phyloP scores from a whole-genome alignment of 306 rosid species.

The Gynostemma pentaphyllum region DNA sequence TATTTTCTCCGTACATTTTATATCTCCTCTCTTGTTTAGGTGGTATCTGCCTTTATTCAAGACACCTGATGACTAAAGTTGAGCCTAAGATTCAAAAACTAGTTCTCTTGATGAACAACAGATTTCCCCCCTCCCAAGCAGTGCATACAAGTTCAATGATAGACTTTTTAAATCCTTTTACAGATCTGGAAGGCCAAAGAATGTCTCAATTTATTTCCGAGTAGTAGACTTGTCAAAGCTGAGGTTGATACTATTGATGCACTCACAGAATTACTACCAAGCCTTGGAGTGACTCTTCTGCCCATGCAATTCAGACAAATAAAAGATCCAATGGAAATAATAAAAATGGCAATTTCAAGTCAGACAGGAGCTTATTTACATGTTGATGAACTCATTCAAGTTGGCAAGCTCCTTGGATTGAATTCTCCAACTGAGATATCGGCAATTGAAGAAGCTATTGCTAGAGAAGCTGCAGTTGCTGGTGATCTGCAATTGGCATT shows the following conservation, averaged over 20 bases:
- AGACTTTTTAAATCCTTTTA: slow-evolving; percentile 22
- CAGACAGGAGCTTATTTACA: slow-evolving; percentile 87
- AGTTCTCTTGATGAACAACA: not conserved
- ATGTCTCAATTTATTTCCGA: slow-evolving; percentile 71
- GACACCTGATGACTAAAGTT: not conserved
- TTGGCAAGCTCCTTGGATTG: slow-evolving; percentile 84
- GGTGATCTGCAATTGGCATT: slow-evolving; percentile 97
- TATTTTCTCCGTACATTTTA: not conserved
- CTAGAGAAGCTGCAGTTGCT: slow-evolving; percentile 99
- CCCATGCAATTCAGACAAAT: slow-evolving; percentile 96
- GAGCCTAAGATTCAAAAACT: not conserved
- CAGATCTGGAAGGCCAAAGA: slow-evolving; percentile 99
- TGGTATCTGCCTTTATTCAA: not conserved
- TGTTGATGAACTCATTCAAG: slow-evolving; percentile 89
- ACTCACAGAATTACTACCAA: slow-evolving; percentile 73
- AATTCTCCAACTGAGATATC: slow-evolving; percentile 65
- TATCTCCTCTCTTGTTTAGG: not conserved
- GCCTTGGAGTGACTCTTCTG: slow-evolving; percentile 86
- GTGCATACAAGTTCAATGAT: slow-evolving; percentile 11
- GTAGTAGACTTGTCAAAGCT: slow-evolving; percentile 51
- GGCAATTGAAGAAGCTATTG: slow-evolving; percentile 88
- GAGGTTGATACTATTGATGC: slow-evolving; percentile 86
- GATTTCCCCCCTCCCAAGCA: not conserved
- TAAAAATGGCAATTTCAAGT: slow-evolving; percentile 78
- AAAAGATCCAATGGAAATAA: slow-evolving; percentile 85